Evolutionary conservation across 108 stramenopile species (phyloP).

Genomic region (Fragilariopsis cylindrus): DNA sequence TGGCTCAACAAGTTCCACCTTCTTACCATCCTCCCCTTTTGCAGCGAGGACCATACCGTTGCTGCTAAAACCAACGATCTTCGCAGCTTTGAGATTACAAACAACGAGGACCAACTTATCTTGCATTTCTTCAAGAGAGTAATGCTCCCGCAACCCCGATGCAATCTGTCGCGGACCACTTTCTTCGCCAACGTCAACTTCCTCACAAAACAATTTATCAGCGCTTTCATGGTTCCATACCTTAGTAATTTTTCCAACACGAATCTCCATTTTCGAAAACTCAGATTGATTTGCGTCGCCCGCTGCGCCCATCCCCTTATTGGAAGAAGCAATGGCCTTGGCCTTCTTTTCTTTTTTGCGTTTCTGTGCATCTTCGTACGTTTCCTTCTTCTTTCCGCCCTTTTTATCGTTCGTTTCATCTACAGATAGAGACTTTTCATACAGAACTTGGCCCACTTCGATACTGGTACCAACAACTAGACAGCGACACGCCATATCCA

Average conservation of each 20-base stretch:
- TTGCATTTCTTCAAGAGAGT: constrained; percentile 85
- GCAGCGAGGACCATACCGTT: constrained; percentile 93
- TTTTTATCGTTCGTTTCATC: constrained; percentile 65
- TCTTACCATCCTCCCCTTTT: constrained; percentile 71
- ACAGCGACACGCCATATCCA: constrained; percentile 55
- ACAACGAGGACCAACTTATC: constrained; percentile 87
- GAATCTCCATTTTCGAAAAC: constrained; percentile 90
- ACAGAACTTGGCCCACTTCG: constrained; percentile 78
- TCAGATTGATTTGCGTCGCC: constrained; percentile 66
- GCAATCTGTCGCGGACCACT: constrained; percentile 82
- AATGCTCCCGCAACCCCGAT: constrained; percentile 86
- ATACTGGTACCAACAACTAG: constrained; percentile 67
- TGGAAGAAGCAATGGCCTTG: constrained; percentile 47
- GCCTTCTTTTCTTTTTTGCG: constrained; percentile 88
- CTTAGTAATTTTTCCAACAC: constrained; percentile 82
- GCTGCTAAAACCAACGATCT: constrained; percentile 85
- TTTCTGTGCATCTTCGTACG: constrained; percentile 72
- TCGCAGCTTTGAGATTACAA: constrained; percentile 91
- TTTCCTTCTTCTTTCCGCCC: constrained; percentile 69
- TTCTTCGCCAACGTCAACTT: constrained; percentile 88
- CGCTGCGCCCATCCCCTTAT: constrained; percentile 43
- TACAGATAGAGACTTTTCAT: constrained; percentile 60
- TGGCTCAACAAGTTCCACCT: constrained; percentile 79
- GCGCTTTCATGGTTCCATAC: constrained; percentile 94
- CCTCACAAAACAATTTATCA: constrained; percentile 92